phyloP scores from a whole-genome alignment of 2,329 filamentous ascomycete species.

The Mariannaea elegans region DNA sequence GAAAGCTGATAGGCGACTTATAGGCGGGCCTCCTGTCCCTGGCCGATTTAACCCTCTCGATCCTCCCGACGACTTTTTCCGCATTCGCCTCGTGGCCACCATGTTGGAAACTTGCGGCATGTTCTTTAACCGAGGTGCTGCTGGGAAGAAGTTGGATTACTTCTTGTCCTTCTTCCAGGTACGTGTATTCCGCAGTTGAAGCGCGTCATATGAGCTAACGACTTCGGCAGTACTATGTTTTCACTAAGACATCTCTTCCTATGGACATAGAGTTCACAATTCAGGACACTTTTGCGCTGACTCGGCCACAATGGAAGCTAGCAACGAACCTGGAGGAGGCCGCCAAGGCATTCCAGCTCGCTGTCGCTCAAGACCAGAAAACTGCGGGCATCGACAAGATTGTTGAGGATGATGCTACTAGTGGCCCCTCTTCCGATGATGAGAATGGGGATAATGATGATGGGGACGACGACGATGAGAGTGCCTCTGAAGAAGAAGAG shows the following conservation, averaged over 20 bases:
- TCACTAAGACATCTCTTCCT: slow-evolving; percentile 86
- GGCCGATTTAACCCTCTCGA: slow-evolving; percentile 82
- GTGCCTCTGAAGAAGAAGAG: slow-evolving; percentile 68
- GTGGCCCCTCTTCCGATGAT: slow-evolving; percentile 79
- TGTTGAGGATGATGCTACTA: slow-evolving; percentile 77
- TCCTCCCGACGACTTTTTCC: slow-evolving; percentile 93
- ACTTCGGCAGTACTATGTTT: slow-evolving; percentile 82
- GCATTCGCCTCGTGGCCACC: slow-evolving; percentile 88
- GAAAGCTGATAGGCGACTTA: slow-evolving; percentile 23
- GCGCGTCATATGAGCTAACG: background rate
- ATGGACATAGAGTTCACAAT: slow-evolving; percentile 99
- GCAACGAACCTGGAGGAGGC: slow-evolving; percentile 85
- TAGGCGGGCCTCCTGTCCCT: slow-evolving; percentile 81
- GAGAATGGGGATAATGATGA: slow-evolving; percentile 75
- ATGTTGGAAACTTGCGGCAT: slow-evolving; percentile 94
- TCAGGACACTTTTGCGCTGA: slow-evolving; percentile 86
- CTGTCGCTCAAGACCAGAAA: slow-evolving; percentile 91
- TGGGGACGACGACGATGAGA: slow-evolving; percentile 68
- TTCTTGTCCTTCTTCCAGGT: slow-evolving; percentile 95
- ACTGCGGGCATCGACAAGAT: slow-evolving; percentile 74
- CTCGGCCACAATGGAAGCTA: slow-evolving; percentile 92
- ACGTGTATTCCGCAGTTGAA: slow-evolving; percentile 6
- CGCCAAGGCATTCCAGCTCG: slow-evolving; percentile 81
- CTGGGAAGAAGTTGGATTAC: slow-evolving; percentile 97
- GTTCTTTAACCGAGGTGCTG: slow-evolving; percentile 92